Conservation (phyloP, 352 stramenopile genomes). For the Phytophthora syringae region DNA sequence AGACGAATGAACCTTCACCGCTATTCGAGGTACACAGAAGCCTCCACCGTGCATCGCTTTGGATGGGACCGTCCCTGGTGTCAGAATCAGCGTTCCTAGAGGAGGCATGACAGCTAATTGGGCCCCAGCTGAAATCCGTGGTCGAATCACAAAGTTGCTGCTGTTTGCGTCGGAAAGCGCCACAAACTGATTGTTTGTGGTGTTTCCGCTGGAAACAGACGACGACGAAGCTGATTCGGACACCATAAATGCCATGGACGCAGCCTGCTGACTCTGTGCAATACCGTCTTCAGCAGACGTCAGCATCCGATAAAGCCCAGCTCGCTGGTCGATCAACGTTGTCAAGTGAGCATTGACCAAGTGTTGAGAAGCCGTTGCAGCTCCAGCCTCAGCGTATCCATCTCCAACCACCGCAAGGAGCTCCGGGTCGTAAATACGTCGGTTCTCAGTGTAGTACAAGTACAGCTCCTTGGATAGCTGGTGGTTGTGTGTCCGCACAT, state of each 20-base stretch:
- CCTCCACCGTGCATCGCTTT: conserved; percentile 34
- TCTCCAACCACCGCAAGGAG: conserved; percentile 46
- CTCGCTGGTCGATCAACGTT: conserved; percentile 31
- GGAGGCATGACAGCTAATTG: conserved; percentile 20
- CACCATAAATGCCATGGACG: conserved; percentile 21
- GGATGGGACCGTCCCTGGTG: conserved; percentile 39
- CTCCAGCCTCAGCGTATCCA: not conserved
- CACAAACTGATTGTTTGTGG: conserved; percentile 15
- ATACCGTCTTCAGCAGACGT: conserved; percentile 15
- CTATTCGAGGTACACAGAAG: conserved; percentile 42
- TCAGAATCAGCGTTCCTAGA: conserved; percentile 34
- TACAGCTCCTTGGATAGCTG: conserved; percentile 76
- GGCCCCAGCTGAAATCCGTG: not conserved
- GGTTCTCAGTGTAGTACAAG: conserved; percentile 80
- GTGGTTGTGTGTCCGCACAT: conserved; percentile 77
- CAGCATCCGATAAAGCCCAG: conserved; percentile 24
- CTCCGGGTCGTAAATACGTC: conserved; percentile 79
- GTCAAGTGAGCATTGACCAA: conserved; percentile 14
- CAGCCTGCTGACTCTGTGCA: conserved; percentile 19
- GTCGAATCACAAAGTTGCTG: conserved; percentile 24
- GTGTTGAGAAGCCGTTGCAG: conserved; percentile 1
- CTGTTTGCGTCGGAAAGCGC: conserved; percentile 13
- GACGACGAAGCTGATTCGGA: conserved; percentile 9
- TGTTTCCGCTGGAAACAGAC: conserved; percentile 3
- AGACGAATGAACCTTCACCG: conserved; percentile 54